Evolutionary conservation across 1,284 basidiomycete species (phyloP).

Genomic region (Albatrellus sp.): DNA sequence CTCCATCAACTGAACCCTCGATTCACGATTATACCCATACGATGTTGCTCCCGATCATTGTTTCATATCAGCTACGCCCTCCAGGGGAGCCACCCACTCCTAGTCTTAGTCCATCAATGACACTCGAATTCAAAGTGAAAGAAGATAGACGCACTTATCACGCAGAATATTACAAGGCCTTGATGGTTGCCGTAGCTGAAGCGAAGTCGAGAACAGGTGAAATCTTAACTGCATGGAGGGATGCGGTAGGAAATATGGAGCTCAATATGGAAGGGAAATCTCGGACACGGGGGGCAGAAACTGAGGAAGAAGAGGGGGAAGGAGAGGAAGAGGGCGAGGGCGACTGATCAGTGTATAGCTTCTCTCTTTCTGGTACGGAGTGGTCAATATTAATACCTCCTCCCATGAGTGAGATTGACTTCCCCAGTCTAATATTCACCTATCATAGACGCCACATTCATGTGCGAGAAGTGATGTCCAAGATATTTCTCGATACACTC

Average conservation of each 20-base stretch:
- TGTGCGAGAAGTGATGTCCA: not conserved
- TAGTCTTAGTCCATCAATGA: constrained; percentile 20
- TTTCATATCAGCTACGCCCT: constrained; percentile 38
- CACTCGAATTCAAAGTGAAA: constrained; percentile 24
- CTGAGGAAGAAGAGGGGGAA: constrained; percentile 25
- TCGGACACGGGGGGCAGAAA: constrained; percentile 23
- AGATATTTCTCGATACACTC: not conserved
- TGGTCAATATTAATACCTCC: not conserved
- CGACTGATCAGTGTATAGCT: not conserved
- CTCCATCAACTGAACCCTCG: too few species aligned
- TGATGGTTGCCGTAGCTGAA: constrained; percentile 35
- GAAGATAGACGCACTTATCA: constrained; percentile 15
- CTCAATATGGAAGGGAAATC: constrained; percentile 25
- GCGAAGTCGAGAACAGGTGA: constrained; percentile 43
- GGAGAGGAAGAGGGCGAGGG: constrained; percentile 6
- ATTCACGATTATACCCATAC: too few species aligned
- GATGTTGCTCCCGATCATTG: constrained; percentile 28
- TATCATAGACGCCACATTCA: not conserved
- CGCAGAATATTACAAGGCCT: constrained; percentile 35
- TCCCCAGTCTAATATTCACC: not conserved
- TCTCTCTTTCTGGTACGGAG: not conserved
- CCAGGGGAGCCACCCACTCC: constrained; percentile 22
- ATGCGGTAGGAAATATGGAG: constrained; percentile 51
- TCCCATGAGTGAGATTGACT: not conserved
- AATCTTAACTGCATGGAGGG: constrained; percentile 58